Evolutionary conservation across 2,329 filamentous ascomycete species (phyloP), one percentile per base, ranked within the genome.

Genomic region (Neoarthrinium moseri): DNA sequence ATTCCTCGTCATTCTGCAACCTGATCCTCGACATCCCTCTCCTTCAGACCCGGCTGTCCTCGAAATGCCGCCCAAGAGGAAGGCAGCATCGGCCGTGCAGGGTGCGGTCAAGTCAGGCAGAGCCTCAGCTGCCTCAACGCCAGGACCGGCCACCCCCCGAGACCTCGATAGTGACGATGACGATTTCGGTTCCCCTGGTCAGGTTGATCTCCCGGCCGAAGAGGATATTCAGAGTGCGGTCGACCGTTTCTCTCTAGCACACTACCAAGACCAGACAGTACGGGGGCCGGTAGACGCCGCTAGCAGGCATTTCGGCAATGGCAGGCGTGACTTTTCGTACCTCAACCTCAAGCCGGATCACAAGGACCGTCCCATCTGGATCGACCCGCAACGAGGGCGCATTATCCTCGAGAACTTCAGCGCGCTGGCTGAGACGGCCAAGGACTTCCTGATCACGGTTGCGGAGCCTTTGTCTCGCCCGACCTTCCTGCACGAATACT

Each of bases 381-480:
- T 99, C 56, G 91, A 96, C 63, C 89, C 91, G 3, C 75, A 86
- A 37, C 89, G 87, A 62, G 91, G 89, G 27, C 84, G 86, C 52
- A 94, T 97, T 61, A 94, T 95, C 23, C 76, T 97, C 34, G 92
- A 99, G 73, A 95, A 91, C 57, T 97, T 96, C 71, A 92, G 89
- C 43, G 88, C 91, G 3, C 75, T 94, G 46, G 91, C 92, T 47
- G 80, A 86, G 47, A 86, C 91, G 60, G 92, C 90, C 0, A 91
- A 96, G 63, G 91, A 96, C 64, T 96, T 99, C 63, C 75, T 99
- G 48, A 96, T 95, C 58, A 96, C 94, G 37, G 92, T 99, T 56
- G 89, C 92, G 51, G 92, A 99, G 70, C 94, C 92, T 15, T 76
- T 92, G 48, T 96, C 91, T 27, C 84, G 92, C 49, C 92, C 94